These are phyloP conservation scores for Fusarium sulawesiense DNA, from an alignment of 2,329 filamentous ascomycete species.

Conservation along the genomic window DNA sequence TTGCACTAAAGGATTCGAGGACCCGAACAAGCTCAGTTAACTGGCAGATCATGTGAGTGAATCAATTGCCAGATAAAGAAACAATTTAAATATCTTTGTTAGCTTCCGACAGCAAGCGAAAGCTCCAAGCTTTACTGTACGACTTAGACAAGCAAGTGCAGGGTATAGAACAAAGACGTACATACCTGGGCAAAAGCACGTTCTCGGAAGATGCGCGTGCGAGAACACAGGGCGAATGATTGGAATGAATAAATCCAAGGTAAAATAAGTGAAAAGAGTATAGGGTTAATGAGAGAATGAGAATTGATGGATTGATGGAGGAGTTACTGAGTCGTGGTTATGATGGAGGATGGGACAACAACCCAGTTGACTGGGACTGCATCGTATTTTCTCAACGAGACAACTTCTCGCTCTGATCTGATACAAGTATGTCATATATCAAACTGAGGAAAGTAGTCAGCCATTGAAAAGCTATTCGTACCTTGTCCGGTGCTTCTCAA, in stretches of 20 bases:
- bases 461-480: not conserved
- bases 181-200: not conserved
- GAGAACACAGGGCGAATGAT: not conserved
- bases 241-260: accelerated
- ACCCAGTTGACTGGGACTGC: no score
- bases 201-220: not conserved
- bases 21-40: not conserved
- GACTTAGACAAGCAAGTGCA: not conserved
- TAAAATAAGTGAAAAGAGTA: accelerated
- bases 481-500: not conserved
- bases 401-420: no score
- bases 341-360: no score
- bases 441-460: no score
- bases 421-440: no score
- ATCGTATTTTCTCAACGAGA: no score
- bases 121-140: not conserved
- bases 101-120: no score
- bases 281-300: not conserved
- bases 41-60: not conserved
- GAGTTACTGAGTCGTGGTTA: not conserved
- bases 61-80: accelerated
- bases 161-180: not conserved
- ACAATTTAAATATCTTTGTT: not conserved
- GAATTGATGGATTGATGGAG: not conserved
- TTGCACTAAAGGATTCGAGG: no score